A percentile compares a stretch with the other conserved stretches of the same genome.
phyloP scores from a whole-genome alignment of 495 filamentous ascomycete species.

The Trichoderma erinaceum region DNA sequence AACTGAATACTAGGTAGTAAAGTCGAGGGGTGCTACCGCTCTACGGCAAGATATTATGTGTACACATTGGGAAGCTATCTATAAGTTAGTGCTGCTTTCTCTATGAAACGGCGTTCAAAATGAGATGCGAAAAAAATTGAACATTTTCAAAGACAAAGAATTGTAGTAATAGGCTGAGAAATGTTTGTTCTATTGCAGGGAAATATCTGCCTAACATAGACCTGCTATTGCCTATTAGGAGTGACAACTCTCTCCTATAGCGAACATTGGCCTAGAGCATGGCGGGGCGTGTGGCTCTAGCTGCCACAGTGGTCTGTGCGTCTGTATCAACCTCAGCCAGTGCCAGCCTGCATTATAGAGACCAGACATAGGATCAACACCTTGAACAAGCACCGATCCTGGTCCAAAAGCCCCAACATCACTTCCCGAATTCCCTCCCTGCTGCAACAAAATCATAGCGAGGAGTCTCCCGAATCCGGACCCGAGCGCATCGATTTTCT shows the following conservation, averaged over 20 bases:
- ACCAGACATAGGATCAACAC: not conserved
- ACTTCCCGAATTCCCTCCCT: not conserved
- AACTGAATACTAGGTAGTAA: no score
- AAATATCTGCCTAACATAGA: no score
- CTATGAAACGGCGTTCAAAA: no score
- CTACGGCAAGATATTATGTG: no score
- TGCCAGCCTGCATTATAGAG: not conserved
- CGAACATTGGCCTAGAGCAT: not conserved
- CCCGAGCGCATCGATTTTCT: not conserved
- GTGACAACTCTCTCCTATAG: not conserved
- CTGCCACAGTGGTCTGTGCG: constrained; percentile 5
- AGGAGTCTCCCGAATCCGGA: not conserved
- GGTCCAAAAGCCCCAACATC: not conserved
- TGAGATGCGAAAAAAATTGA: no score
- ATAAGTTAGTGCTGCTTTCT: no score
- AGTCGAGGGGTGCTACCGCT: no score
- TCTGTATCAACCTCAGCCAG: not conserved
- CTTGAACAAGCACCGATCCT: not conserved
- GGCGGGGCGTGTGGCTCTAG: not conserved
- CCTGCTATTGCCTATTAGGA: no score
- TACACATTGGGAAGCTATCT: no score
- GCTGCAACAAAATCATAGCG: not conserved
- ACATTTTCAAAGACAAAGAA: no score
- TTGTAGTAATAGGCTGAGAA: no score
- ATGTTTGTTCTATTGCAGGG: no score